Percentiles rank a stretch among this genome's conserved stretches.
Conservation (phyloP, 2,329 filamentous ascomycete species). For the Fusarium avenaceum region DNA sequence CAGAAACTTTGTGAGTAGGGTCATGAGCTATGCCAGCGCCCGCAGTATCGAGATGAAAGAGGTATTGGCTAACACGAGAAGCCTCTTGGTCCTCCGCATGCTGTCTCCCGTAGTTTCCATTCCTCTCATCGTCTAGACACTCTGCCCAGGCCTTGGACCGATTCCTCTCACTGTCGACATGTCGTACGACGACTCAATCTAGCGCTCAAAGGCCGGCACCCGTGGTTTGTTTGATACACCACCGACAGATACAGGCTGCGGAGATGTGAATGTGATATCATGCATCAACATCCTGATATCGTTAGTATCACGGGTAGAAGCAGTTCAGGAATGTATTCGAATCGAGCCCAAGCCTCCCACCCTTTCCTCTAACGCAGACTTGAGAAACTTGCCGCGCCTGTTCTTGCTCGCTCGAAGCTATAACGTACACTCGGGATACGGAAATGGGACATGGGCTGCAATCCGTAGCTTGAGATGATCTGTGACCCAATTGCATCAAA, state of each 20-base stretch:
- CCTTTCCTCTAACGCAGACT: background rate
- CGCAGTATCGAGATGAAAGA: constrained; percentile 22
- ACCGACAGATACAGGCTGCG: constrained; percentile 8
- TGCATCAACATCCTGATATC: constrained; percentile 14
- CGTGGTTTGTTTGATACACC: constrained; percentile 7
- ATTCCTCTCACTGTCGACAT: constrained; percentile 8
- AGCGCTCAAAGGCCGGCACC: constrained; percentile 20
- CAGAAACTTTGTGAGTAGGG: constrained; percentile 6
- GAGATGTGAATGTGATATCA: constrained; percentile 1
- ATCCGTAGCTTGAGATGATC: constrained; percentile 4
- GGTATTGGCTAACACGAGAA: constrained; percentile 15
- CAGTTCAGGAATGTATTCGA: constrained; percentile 23
- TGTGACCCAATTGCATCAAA: background rate
- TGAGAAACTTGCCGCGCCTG: constrained; percentile 5
- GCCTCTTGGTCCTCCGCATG: constrained; percentile 13
- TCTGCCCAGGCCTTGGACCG: constrained; percentile 1
- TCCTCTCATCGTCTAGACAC: constrained; percentile 17
- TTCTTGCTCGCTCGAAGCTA: background rate
- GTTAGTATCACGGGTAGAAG: constrained; percentile 22
- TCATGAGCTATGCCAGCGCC: constrained; percentile 23
- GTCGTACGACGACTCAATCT: constrained; percentile 26
- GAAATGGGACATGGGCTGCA: background rate
- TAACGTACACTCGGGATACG: background rate
- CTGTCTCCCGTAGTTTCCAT: constrained; percentile 26
- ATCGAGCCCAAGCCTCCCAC: constrained; percentile 3